These are phyloP conservation scores for Thalia dealbata DNA, from an alignment of 176 grass and related monocot genomes.

Conservation along the genomic window DNA sequence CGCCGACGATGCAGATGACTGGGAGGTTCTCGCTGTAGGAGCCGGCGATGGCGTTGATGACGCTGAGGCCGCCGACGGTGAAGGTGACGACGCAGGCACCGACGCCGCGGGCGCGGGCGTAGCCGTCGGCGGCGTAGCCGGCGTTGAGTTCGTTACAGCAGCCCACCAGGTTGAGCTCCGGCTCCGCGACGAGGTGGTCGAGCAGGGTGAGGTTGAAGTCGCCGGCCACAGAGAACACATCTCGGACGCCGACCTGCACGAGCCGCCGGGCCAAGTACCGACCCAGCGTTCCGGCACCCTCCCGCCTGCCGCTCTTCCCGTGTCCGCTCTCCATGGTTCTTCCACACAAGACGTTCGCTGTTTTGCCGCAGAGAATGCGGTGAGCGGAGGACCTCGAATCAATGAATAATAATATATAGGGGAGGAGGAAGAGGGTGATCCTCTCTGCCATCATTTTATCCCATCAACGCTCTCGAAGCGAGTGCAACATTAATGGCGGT, in stretches of 20 bases:
- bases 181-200: conserved; percentile 11
- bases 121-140: conserved; percentile 5
- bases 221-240: not conserved
- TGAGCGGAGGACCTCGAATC: too few species aligned
- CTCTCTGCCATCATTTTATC: too few species aligned
- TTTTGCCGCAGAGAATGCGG: too few species aligned
- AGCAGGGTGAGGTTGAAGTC: conserved; percentile 14
- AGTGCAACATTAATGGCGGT: too few species aligned
- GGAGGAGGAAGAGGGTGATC: too few species aligned
- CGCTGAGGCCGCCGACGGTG: conserved; percentile 15
- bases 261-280: conserved; percentile 10
- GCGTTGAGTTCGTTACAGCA: conserved; percentile 19
- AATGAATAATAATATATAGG: too few species aligned
- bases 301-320: too few species aligned
- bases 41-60: conserved; percentile 16
- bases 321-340: too few species aligned
- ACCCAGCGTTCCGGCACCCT: not conserved
- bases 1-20: conserved; percentile 13
- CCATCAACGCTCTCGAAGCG: too few species aligned
- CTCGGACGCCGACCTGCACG: conserved; percentile 7
- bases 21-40: conserved; percentile 19
- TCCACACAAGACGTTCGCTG: too few species aligned
- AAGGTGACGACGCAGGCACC: conserved; percentile 13
- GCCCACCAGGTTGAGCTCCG: conserved; percentile 7
- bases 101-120: conserved; percentile 10